Conservation (phyloP, 768 basidiomycete species). For the Gymnopilus dilepis region DNA sequence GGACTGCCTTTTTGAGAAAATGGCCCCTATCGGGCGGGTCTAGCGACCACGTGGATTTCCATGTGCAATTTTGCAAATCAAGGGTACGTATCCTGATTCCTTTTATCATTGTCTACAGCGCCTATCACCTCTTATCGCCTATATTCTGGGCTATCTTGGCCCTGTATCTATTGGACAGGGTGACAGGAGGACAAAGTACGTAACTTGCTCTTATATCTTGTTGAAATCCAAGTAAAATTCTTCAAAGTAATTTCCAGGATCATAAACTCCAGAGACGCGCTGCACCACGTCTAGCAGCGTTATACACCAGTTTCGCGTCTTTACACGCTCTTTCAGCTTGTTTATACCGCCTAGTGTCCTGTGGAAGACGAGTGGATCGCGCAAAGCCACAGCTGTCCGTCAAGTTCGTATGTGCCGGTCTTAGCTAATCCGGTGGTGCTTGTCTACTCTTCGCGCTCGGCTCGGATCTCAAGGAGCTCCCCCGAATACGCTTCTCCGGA, state of each 20-base stretch:
- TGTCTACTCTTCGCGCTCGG: conserved; percentile 22
- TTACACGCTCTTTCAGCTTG: background rate
- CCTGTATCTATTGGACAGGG: background rate
- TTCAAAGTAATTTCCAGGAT: background rate
- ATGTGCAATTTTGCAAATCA: conserved; percentile 13
- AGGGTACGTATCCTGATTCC: conserved; percentile 10
- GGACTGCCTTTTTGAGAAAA: conserved; percentile 1
- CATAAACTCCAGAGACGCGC: conserved; percentile 31
- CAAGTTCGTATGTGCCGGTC: conserved; percentile 26
- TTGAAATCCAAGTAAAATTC: background rate
- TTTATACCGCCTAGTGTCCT: conserved; percentile 7
- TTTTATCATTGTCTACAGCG: background rate
- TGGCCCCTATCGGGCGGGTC: conserved; percentile 7
- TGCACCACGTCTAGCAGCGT: conserved; percentile 14
- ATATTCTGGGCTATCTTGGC: background rate
- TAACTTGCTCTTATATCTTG: background rate
- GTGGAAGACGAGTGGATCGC: conserved; percentile 5
- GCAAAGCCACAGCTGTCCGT: conserved; percentile 7
- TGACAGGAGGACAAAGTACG: background rate
- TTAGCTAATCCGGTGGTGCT: conserved; percentile 28
- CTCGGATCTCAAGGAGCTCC: conserved; percentile 31
- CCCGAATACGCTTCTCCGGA: conserved; percentile 7
- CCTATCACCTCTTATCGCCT: conserved; percentile 2
- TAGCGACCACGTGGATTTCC: conserved; percentile 5
- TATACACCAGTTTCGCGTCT: background rate